Evolutionary conservation across 495 filamentous ascomycete species (phyloP).

Genomic region (Hypomontagnella monticulosa): DNA sequence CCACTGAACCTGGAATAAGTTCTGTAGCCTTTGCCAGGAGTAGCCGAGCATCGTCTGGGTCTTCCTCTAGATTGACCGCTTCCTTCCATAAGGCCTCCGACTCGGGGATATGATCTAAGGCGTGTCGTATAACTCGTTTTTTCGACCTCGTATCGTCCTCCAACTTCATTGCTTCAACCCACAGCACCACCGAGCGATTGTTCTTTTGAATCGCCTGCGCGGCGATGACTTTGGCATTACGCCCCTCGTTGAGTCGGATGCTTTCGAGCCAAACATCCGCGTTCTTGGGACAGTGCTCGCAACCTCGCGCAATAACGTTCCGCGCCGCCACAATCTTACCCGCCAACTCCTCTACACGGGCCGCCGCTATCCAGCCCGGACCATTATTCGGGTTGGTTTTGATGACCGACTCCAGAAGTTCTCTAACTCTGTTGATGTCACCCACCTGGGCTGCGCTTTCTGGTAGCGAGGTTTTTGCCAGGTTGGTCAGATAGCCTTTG

Average conservation of each 20-base stretch:
- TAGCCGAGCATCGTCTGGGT: constrained; percentile 83
- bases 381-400: constrained; percentile 94
- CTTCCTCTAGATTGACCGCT: constrained; percentile 94
- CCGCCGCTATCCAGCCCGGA: constrained; percentile 95
- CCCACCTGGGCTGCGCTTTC: constrained; percentile 86
- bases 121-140: constrained; percentile 89
- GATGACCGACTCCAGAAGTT: constrained; percentile 91
- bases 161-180: constrained; percentile 94
- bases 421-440: constrained; percentile 95
- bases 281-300: constrained; percentile 88
- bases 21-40: constrained; percentile 93
- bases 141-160: constrained; percentile 81
- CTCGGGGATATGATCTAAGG: constrained; percentile 87
- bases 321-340: constrained; percentile 89
- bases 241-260: constrained; percentile 88
- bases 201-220: constrained; percentile 92
- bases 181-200: constrained; percentile 85
- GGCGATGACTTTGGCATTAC: constrained; percentile 96
- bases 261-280: constrained; percentile 96
- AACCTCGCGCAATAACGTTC: constrained; percentile 84
- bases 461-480: constrained; percentile 79
- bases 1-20: constrained; percentile 89
- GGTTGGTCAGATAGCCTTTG: constrained; percentile 92
- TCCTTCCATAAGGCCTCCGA: constrained; percentile 97
- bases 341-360: constrained; percentile 90